Evolutionary conservation across 495 filamentous ascomycete genomes (phyloP), one percentile per base, ranked within the genome.

Genomic region (Amphirosellinia nigrospora): DNA sequence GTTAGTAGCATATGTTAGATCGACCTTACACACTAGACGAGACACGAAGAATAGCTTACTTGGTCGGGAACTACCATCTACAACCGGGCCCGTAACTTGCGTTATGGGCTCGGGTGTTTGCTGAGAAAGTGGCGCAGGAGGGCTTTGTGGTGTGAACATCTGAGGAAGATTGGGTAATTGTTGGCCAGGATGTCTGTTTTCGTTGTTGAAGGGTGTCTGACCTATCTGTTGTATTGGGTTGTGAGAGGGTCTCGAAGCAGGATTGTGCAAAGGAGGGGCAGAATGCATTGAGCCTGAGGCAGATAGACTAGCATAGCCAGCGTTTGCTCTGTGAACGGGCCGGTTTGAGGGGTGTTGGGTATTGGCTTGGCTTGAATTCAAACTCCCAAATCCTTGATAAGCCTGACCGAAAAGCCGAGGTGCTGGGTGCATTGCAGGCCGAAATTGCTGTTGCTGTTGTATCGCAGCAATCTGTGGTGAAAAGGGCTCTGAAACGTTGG

Each of bases 121-220:
- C 4, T 15, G 69, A 52, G 69, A 34, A 43, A 41, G 32, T 30
- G 58, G 39, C 10, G 46, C 8, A 32, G 43, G n/a, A n/a, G 32
- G 30, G 13, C 52, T 41, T 0, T 62, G 56, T 28, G 58, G 4
- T 39, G 56, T 16, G 36, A 68, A 52, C 16, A 68, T 36, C 7
- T 68, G 52, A 16, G 66, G 66, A 21, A 67, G 43, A 63, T 61
- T 46, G 21, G 58, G 68, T 28, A 64, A 60, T 6, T 70, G 68
- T 11, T 63, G 60, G 28, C 28, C 19, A 13, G 68, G 32, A 15
- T 36, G 8, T 16, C n/a, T 53, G 34, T 62, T 69, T 45, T 69
- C 66, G 58, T 69, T 68, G 28, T 2, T 21, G 41, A 53, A 62
- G 21, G 66, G 13, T 38, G 66, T 59, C 46, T 61, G 66, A n/a